Base-by-base conservation (phyloP, 768 basidiomycete genomes). In the Pleurotus platypus region DNA sequence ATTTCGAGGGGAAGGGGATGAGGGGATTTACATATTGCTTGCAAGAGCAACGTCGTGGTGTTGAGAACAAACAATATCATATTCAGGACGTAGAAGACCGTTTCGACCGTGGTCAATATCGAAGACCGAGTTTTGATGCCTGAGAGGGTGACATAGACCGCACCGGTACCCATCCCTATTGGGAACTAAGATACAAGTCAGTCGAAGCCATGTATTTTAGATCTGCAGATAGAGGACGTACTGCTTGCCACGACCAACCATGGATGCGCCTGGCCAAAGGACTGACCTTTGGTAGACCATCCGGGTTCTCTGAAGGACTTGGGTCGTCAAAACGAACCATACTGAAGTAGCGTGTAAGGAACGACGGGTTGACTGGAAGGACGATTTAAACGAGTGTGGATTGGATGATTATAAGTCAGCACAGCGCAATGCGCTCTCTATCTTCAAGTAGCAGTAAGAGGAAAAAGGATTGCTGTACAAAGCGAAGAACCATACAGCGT, bases 171-270 rank as follows among this genome's bases (percentile, higher is more conserved):
- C 75, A 79, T 78, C 39, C 78, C 77, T 43, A 80, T 72, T 0
- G 78, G 77, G 61, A 79, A 79, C 78, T 79, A 50, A 1, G n/a
- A 48, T n/a, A 22, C 20, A 12, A 26, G 27, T 45, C 20, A 12
- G 48, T 8, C n/a, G 7, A 30, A 9, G 7, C 15, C 26, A 39
- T 35, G 38, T 16, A 38, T 13, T 26, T 4, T 26, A 45, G 27
- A 26, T n/a, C 11, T 22, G 20, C 16, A 16, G 13, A 35, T 8
- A 16, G 24, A 24, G 42, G 11, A 70, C 76, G 30, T 62, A 80
- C 78, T 54, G 76, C 77, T 64, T 80, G 77, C 78, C 78, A 79
- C 40, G 75, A 71, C 78, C 78, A 79, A 46, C 78, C 76, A 64
- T 80, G 78, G 46, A 80, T 76, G n/a, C 78, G 70, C 30, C 75